Conservation (phyloP, 768 basidiomycete genomes). For the Naganishia vishniacii region DNA sequence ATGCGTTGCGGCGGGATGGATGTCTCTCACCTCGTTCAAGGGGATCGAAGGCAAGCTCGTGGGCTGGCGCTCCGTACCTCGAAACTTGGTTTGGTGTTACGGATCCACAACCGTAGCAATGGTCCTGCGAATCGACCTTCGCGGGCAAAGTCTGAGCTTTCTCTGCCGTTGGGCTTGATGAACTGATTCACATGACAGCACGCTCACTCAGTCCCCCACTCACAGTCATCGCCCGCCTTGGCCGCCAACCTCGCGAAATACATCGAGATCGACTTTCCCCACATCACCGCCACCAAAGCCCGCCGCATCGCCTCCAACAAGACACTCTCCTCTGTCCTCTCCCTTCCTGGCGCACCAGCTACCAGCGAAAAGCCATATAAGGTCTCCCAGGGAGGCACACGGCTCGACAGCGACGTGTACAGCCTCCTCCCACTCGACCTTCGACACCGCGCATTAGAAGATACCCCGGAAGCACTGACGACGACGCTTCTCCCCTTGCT, state of each 20-base stretch:
- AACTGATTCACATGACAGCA: not conserved
- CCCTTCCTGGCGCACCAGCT: not conserved
- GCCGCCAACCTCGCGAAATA: conserved; percentile 51
- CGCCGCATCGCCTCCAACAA: conserved; percentile 40
- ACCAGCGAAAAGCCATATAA: conserved; percentile 14
- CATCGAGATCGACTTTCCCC: conserved; percentile 85
- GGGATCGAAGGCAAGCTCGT: too few relatives aligned
- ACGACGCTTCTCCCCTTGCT: conserved; percentile 48
- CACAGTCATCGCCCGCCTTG: not conserved
- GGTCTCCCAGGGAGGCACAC: conserved; percentile 47
- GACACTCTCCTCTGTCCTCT: conserved; percentile 23
- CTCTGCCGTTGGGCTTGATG: too few relatives aligned
- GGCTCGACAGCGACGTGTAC: conserved; percentile 56
- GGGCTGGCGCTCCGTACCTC: too few relatives aligned
- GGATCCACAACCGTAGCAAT: too few relatives aligned
- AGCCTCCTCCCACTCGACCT: conserved; percentile 74
- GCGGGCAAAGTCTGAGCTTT: too few relatives aligned
- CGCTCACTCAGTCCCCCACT: not conserved
- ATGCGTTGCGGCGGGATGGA: too few relatives aligned
- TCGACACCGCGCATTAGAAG: conserved; percentile 48
- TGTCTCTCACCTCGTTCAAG: too few relatives aligned
- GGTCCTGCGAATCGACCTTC: too few relatives aligned
- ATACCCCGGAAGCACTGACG: conserved; percentile 10
- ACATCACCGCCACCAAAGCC: conserved; percentile 70
- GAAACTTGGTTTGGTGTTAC: too few relatives aligned